phyloP scores from a whole-genome alignment of 805 yeast species.

The Yarrowia hollandica region DNA sequence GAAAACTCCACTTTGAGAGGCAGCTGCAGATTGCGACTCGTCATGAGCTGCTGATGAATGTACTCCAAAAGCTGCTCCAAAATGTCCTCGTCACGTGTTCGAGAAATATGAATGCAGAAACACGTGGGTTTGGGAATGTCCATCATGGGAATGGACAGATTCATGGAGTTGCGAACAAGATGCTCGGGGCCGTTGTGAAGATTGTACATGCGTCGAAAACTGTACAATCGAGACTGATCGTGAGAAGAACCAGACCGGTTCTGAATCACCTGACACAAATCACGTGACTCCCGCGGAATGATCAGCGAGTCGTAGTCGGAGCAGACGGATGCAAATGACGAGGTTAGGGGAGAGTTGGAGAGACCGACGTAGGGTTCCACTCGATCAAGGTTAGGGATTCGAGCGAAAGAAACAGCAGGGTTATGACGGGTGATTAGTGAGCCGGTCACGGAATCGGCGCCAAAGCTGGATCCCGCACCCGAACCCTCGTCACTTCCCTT shows the following conservation, averaged over 20 bases:
- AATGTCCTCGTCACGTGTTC: conserved; percentile 18
- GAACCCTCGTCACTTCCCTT: not conserved
- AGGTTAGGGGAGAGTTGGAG: not conserved
- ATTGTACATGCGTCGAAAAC: conserved; percentile 3
- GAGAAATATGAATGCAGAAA: conserved; percentile 9
- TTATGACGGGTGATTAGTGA: not conserved
- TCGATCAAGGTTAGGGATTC: not conserved
- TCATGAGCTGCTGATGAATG: not conserved
- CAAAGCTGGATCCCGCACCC: too few species aligned
- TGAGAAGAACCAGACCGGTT: not conserved
- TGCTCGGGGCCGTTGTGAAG: not conserved
- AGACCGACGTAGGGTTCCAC: not conserved
- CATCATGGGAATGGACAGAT: not conserved
- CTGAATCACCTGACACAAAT: not conserved
- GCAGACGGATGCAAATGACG: not conserved
- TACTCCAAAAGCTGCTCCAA: conserved; percentile 10
- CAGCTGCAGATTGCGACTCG: conserved; percentile 4
- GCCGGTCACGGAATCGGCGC: too few species aligned
- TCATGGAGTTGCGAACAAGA: not conserved
- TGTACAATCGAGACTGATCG: not conserved
- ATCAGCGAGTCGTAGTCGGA: conserved; percentile 2
- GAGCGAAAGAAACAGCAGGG: not conserved
- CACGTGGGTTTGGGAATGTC: conserved; percentile 2
- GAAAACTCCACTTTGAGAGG: conserved; percentile 38
- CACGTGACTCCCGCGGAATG: not conserved